These are phyloP conservation scores for Bisporella sp. DNA, from an alignment of 2,329 filamentous ascomycete genomes.

Conservation along the genomic window DNA sequence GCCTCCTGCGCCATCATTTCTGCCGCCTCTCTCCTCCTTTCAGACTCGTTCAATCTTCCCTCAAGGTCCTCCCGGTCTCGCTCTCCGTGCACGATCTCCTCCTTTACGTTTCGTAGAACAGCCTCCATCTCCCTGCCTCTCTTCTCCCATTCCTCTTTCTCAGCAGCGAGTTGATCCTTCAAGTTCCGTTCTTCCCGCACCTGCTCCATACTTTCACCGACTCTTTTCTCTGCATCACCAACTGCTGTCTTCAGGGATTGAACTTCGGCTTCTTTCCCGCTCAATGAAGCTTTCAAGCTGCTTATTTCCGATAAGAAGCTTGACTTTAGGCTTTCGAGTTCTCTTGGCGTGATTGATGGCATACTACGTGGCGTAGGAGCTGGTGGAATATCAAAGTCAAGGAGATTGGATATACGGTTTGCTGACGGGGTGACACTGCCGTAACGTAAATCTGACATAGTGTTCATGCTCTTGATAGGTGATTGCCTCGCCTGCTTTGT, in stretches of 20 bases:
- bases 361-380: slow-evolving; percentile 87
- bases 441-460: slow-evolving; percentile 18
- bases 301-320: slow-evolving; percentile 88
- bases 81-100: slow-evolving; percentile 72
- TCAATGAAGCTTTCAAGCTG: slow-evolving; percentile 84
- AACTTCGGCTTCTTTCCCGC: slow-evolving; percentile 89
- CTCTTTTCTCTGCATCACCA: slow-evolving; percentile 83
- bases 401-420: slow-evolving; percentile 55
- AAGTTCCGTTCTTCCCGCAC: slow-evolving; percentile 68
- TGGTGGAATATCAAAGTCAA: slow-evolving; percentile 91
- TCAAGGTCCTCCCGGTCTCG: slow-evolving; percentile 75
- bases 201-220: slow-evolving; percentile 78
- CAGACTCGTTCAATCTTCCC: slow-evolving; percentile 67
- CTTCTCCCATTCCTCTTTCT: slow-evolving; percentile 78
- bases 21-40: slow-evolving; percentile 65
- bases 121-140: slow-evolving; percentile 80
- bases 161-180: slow-evolving; percentile 65
- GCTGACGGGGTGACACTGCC: slow-evolving; percentile 17
- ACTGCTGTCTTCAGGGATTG: slow-evolving; percentile 81
- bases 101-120: slow-evolving; percentile 70
- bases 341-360: slow-evolving; percentile 82
- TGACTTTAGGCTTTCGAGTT: slow-evolving; percentile 89
- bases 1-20: slow-evolving; percentile 72
- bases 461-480: slow-evolving; percentile 32
- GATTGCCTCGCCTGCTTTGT: slow-evolving; percentile 38